Evolutionary conservation across 768 basidiomycete genomes (phyloP).

Genomic region (Chlorophyllum brunneum): DNA sequence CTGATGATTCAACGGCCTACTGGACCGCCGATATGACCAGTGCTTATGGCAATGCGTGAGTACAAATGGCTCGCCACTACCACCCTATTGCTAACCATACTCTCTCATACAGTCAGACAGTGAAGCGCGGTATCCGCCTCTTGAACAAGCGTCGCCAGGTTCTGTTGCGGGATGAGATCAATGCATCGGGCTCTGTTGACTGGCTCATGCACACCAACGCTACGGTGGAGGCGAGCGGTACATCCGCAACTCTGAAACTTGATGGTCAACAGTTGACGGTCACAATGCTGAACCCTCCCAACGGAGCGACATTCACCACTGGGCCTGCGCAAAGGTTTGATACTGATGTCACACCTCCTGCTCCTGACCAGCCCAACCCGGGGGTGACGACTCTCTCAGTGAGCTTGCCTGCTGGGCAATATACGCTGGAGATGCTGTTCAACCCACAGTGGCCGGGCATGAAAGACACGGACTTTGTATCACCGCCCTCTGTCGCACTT

Average conservation of each 20-base stretch:
- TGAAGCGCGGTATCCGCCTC: conserved; percentile 80
- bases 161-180: conserved; percentile 91
- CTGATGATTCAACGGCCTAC: conserved; percentile 71
- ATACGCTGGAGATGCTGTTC: conserved; percentile 82
- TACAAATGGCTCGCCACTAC: conserved; percentile 12
- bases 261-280: conserved; percentile 66
- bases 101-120: conserved; percentile 45
- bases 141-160: conserved; percentile 85
- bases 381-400: conserved; percentile 80
- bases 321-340: conserved; percentile 50
- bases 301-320: conserved; percentile 63
- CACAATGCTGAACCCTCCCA: conserved; percentile 60
- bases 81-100: not conserved
- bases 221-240: conserved; percentile 48
- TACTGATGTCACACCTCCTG: conserved; percentile 59
- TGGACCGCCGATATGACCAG: conserved; percentile 74
- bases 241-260: conserved; percentile 71
- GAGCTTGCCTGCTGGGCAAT: conserved; percentile 61
- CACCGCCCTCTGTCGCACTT: conserved; percentile 68
- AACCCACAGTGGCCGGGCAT: conserved; percentile 89
- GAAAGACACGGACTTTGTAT: conserved; percentile 53
- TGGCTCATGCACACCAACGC: conserved; percentile 99
- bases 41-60: conserved; percentile 75
- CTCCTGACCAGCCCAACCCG: conserved; percentile 68
- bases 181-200: conserved; percentile 50